phyloP scores from a whole-genome alignment of 768 basidiomycete species.

The Leccinum obscurum region DNA sequence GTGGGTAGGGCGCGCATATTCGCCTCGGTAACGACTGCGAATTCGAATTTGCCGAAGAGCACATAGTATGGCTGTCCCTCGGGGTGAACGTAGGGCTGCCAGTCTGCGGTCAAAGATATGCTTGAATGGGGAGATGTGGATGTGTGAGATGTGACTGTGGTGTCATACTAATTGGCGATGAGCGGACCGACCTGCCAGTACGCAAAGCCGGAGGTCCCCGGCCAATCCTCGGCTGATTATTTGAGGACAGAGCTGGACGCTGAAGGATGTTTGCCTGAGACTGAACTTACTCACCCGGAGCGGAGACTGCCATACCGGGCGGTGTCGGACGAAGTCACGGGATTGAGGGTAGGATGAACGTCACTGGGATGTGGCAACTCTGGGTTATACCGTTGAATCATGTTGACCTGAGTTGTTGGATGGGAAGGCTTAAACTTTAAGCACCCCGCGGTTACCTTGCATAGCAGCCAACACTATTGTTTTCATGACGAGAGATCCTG shows the following conservation, averaged over 20 bases:
- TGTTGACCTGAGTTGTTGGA: no score
- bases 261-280: background rate
- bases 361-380: background rate
- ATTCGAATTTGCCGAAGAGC: slow-evolving; percentile 14
- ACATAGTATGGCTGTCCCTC: slow-evolving; percentile 61
- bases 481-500: no score
- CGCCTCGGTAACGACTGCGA: slow-evolving; percentile 56
- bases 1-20: slow-evolving; percentile 43
- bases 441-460: no score
- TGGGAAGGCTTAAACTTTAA: no score
- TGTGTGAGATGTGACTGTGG: slow-evolving; percentile 19
- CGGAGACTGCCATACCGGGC: slow-evolving; percentile 11
- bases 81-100: slow-evolving; percentile 53
- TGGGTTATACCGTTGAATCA: no score
- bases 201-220: background rate
- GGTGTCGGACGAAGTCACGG: slow-evolving; percentile 18
- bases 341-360: background rate
- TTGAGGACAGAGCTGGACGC: background rate
- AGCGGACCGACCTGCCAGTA: no score
- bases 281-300: slow-evolving; percentile 7
- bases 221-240: slow-evolving; percentile 8
- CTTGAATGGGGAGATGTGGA: slow-evolving; percentile 4
- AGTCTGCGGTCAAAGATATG: slow-evolving; percentile 18
- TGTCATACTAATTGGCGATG: no score
- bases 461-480: no score